phyloP scores from a whole-genome alignment of 768 basidiomycete species.

The Termitomyces sp. region DNA sequence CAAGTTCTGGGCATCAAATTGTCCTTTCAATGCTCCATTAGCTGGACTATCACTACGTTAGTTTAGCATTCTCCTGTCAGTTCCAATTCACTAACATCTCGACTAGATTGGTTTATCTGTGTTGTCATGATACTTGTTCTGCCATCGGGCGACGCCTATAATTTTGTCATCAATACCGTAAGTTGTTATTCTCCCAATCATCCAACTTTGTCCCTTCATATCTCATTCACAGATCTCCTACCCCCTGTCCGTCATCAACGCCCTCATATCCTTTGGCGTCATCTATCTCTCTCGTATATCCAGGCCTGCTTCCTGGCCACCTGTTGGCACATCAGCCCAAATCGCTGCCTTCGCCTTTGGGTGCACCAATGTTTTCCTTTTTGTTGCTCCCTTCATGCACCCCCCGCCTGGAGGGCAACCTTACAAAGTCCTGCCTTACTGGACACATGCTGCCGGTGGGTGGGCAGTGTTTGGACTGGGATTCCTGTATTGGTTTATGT shows the following conservation, averaged over 20 bases:
- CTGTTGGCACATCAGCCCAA: slow-evolving; percentile 6
- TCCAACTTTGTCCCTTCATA: neutral
- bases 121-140: slow-evolving; percentile 23
- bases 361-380: slow-evolving; percentile 44
- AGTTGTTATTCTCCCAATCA: slow-evolving; percentile 9
- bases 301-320: slow-evolving; percentile 9
- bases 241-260: slow-evolving; percentile 38
- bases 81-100: neutral
- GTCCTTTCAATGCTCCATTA: slow-evolving; percentile 51
- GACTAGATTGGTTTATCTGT: slow-evolving; percentile 23
- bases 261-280: slow-evolving; percentile 40
- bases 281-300: slow-evolving; percentile 22
- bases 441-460: slow-evolving; percentile 26
- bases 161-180: slow-evolving; percentile 46
- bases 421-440: slow-evolving; percentile 47
- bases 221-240: slow-evolving; percentile 26
- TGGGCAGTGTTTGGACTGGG: slow-evolving; percentile 25
- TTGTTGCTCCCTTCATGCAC: slow-evolving; percentile 39
- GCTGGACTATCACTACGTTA: slow-evolving; percentile 44
- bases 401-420: slow-evolving; percentile 35
- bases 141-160: slow-evolving; percentile 58
- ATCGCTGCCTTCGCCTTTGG: slow-evolving; percentile 35
- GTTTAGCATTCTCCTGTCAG: slow-evolving; percentile 19
- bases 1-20: slow-evolving; percentile 47
- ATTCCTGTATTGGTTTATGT: slow-evolving; percentile 20